Evolutionary conservation across 2,329 filamentous ascomycete genomes (phyloP).

Genomic region (Pyrenophora tritici-repentis): DNA sequence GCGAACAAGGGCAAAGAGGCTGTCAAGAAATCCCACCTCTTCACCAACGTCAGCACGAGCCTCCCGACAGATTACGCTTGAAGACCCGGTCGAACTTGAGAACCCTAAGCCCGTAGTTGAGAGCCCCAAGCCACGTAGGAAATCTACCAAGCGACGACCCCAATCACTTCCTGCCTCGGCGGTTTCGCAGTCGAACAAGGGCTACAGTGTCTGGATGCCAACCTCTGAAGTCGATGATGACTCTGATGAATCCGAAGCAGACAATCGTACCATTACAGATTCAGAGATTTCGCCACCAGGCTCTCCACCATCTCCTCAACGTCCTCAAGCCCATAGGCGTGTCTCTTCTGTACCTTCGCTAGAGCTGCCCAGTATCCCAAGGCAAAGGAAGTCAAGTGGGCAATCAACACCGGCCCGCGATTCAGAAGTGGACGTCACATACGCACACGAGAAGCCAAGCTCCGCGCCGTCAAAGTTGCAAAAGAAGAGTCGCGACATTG

Average conservation of each 20-base stretch:
- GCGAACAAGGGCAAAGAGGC: constrained; percentile 48
- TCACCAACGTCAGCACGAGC: constrained; percentile 36
- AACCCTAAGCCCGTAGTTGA: constrained; percentile 18
- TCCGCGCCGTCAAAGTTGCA: constrained; percentile 39
- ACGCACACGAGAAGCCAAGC: constrained; percentile 25
- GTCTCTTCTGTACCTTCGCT: constrained; percentile 56
- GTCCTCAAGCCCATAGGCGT: constrained; percentile 49
- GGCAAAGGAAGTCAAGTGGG: constrained; percentile 49
- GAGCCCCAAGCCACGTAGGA: constrained; percentile 32
- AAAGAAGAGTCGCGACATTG: constrained; percentile 25
- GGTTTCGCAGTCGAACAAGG: constrained; percentile 41
- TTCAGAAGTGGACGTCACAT: constrained; percentile 11
- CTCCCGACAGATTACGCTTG: constrained; percentile 44
- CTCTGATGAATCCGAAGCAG: constrained; percentile 33
- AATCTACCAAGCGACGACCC: constrained; percentile 38
- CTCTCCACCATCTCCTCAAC: constrained; percentile 30
- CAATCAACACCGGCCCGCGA: constrained; percentile 43
- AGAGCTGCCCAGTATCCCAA: constrained; percentile 54
- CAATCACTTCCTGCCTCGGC: constrained; percentile 26
- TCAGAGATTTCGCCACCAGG: constrained; percentile 26
- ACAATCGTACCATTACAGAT: constrained; percentile 27
- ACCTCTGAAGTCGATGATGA: constrained; percentile 45
- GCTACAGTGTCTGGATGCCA: constrained; percentile 58
- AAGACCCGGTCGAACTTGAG: constrained; percentile 35
- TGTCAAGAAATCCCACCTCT: constrained; percentile 37